A percentile compares a stretch with the other conserved stretches of the same genome.
Evolutionary conservation across 2,329 filamentous ascomycete species (phyloP).

Genomic region (Emmonsiellopsis sp.): DNA sequence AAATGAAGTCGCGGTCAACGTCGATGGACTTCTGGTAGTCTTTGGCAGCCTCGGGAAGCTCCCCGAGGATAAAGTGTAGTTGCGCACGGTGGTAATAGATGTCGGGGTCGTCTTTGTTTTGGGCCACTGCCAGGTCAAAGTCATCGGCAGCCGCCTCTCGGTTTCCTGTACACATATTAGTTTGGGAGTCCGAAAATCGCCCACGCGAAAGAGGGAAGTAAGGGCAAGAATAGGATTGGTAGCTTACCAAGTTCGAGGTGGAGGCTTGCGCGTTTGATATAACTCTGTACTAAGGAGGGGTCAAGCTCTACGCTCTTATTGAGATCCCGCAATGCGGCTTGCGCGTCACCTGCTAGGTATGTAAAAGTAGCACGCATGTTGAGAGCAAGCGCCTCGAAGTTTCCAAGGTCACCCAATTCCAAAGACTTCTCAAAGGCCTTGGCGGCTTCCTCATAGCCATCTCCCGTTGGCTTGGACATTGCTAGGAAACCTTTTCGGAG

Average conservation of each 20-base stretch:
- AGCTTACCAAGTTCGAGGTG: slow-evolving; percentile 76
- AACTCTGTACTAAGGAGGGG: slow-evolving; percentile 82
- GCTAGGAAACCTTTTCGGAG: slow-evolving; percentile 73
- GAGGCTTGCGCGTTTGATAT: slow-evolving; percentile 98
- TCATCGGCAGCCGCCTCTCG: slow-evolving; percentile 79
- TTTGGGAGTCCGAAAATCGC: background rate
- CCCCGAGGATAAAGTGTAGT: slow-evolving; percentile 92
- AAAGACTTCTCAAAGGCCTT: slow-evolving; percentile 79
- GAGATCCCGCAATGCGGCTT: slow-evolving; percentile 71
- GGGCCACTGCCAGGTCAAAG: slow-evolving; percentile 73
- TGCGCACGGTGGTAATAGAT: slow-evolving; percentile 99
- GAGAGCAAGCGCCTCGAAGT: slow-evolving; percentile 82
- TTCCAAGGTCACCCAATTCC: slow-evolving; percentile 67
- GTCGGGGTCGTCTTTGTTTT: slow-evolving; percentile 84
- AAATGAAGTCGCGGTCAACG: slow-evolving; percentile 91
- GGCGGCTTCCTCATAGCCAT: slow-evolving; percentile 84
- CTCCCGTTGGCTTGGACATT: slow-evolving; percentile 75
- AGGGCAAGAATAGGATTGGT: background rate
- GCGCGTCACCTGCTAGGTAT: slow-evolving; percentile 82
- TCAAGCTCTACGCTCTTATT: slow-evolving; percentile 90
- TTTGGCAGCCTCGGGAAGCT: slow-evolving; percentile 87
- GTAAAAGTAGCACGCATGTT: slow-evolving; percentile 96
- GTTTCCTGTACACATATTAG: slow-evolving; percentile 47
- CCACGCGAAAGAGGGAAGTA: background rate
- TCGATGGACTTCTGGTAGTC: slow-evolving; percentile 99